phyloP scores from a whole-genome alignment of 2,329 filamentous ascomycete genomes.

The Diplodia seriata region DNA sequence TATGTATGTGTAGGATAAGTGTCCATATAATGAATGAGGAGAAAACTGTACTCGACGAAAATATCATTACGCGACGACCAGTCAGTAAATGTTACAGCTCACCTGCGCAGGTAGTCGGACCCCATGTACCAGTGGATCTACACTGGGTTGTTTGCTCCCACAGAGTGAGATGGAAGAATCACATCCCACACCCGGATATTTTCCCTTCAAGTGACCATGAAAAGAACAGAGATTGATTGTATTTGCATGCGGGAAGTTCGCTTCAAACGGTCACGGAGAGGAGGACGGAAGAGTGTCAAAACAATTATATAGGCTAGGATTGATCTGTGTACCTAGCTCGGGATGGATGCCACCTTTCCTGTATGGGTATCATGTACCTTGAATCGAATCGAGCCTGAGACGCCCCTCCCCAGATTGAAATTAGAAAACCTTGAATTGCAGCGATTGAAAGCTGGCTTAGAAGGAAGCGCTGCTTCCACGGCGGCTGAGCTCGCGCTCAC shows the following conservation, averaged over 20 bases:
- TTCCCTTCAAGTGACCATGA: not conserved
- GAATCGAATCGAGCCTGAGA: not conserved
- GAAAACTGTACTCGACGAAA: not conserved
- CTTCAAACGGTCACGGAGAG: not conserved
- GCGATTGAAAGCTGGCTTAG: not conserved
- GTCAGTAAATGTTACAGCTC: not conserved
- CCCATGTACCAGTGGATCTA: not conserved
- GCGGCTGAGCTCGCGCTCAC: not conserved
- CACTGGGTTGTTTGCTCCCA: too few relatives aligned
- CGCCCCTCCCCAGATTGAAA: not conserved
- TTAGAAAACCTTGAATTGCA: not conserved
- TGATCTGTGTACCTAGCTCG: conserved; percentile 9
- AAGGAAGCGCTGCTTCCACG: conserved; percentile 3
- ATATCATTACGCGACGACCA: not conserved
- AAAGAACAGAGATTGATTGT: not conserved
- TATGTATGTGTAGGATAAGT: not conserved
- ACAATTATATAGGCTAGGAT: not conserved
- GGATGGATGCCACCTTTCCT: not conserved
- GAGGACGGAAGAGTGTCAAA: not conserved
- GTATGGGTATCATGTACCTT: conserved; percentile 16
- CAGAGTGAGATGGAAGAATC: too few relatives aligned
- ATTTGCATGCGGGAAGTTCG: not conserved
- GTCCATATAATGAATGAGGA: not conserved
- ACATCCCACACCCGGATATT: not conserved
- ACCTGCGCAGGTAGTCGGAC: not conserved